A percentile compares a stretch with the other conserved stretches of the same genome.
These are phyloP conservation scores for Athelia psychrophila DNA, from an alignment of 1,284 basidiomycete genomes.

Conservation along the genomic window DNA sequence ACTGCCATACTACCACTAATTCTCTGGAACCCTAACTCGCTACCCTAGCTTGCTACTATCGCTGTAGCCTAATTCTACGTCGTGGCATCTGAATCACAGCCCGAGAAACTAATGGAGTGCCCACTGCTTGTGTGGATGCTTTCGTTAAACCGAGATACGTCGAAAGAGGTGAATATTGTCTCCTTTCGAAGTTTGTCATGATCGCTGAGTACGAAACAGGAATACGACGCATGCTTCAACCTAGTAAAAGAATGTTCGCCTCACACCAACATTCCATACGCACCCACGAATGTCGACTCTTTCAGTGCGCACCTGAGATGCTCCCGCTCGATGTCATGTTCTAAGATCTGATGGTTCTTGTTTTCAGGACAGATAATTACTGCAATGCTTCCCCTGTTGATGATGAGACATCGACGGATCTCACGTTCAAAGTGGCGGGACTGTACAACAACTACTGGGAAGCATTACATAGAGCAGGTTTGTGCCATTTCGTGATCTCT, in stretches of 20 bases:
- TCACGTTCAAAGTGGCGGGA: slow-evolving; percentile 72
- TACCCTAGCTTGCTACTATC: background rate
- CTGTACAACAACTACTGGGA: slow-evolving; percentile 54
- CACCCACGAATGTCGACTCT: slow-evolving; percentile 54
- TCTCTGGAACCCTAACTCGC: background rate
- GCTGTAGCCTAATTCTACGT: background rate
- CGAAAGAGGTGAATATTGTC: background rate
- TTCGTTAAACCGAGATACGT: background rate
- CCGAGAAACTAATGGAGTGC: background rate
- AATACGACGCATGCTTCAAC: slow-evolving; percentile 64
- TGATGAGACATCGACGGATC: slow-evolving; percentile 81
- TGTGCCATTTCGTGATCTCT: slow-evolving; percentile 19
- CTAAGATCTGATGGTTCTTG: slow-evolving; percentile 3
- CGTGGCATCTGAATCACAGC: background rate
- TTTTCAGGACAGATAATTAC: slow-evolving; percentile 62
- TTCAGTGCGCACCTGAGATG: slow-evolving; percentile 46
- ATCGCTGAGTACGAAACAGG: slow-evolving; percentile 33
- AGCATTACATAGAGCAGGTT: slow-evolving; percentile 81
- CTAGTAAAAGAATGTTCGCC: slow-evolving; percentile 55
- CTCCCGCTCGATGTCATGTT: slow-evolving; percentile 2
- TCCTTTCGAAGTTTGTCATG: background rate
- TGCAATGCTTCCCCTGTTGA: slow-evolving; percentile 72
- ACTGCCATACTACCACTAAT: background rate
- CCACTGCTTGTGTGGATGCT: slow-evolving; percentile 1
- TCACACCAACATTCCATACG: slow-evolving; percentile 48